Evolutionary conservation across 495 filamentous ascomycete species (phyloP).

Genomic region (Bacidia rubella): DNA sequence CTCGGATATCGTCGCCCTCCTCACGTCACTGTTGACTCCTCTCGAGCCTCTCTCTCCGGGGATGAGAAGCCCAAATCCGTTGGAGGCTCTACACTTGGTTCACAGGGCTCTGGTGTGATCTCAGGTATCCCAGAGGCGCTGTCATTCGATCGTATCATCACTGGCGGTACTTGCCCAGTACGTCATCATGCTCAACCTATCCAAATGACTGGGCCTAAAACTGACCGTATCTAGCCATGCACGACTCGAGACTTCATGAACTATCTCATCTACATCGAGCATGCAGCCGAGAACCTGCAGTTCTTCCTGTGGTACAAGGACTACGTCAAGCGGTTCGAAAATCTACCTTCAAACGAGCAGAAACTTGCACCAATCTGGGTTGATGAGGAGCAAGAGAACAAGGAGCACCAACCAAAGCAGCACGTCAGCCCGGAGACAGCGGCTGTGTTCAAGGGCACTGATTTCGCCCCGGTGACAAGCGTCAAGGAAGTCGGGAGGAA

Average conservation of each 20-base stretch:
- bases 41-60: constrained; percentile 15
- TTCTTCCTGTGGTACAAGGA: constrained; percentile 65
- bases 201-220: constrained; percentile 52
- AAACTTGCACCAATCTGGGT: constrained; percentile 51
- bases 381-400: constrained; percentile 28
- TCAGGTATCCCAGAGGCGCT: constrained; percentile 52
- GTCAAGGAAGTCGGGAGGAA: constrained; percentile 26
- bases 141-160: constrained; percentile 57
- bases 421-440: constrained; percentile 23
- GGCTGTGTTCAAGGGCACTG: constrained; percentile 44
- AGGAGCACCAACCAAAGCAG: constrained; percentile 19
- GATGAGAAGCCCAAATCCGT: constrained; percentile 21
- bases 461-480: constrained; percentile 35
- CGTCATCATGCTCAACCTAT: constrained; percentile 20
- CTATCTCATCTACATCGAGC: constrained; percentile 63
- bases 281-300: constrained; percentile 63
- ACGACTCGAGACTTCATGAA: constrained; percentile 69
- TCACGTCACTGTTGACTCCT: constrained; percentile 14
- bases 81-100: constrained; percentile 15
- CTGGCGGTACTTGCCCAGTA: constrained; percentile 67
- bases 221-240: constrained; percentile 41
- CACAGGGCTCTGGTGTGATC: constrained; percentile 13
- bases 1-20: constrained; percentile 35
- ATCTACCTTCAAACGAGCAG: constrained; percentile 36
- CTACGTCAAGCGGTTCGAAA: constrained; percentile 47